Percentiles rank a stretch among this genome's conserved stretches.
phyloP scores from a whole-genome alignment of 1,139 yeast species.

The Suhomyces yuchorum region DNA sequence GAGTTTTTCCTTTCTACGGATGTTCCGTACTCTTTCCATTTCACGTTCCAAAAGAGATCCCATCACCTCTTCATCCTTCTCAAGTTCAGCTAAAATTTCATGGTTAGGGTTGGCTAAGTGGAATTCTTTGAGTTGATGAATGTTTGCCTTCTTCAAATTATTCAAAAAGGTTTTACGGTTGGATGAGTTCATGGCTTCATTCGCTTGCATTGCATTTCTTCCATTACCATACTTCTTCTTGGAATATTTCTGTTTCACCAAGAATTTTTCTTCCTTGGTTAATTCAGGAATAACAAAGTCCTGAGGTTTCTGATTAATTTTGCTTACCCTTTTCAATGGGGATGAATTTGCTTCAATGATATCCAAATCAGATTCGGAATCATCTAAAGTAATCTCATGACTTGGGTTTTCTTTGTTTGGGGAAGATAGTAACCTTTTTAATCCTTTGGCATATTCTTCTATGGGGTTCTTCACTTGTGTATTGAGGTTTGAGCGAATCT shows the following conservation, averaged over 20 bases:
- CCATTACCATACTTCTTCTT: slow-evolving; percentile 21
- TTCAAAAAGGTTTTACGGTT: slow-evolving; percentile 12
- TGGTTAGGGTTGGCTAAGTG: slow-evolving; percentile 32
- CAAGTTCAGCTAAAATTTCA: slow-evolving; percentile 37
- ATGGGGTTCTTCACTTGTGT: slow-evolving; percentile 31
- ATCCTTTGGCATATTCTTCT: slow-evolving; percentile 38
- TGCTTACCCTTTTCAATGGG: slow-evolving; percentile 10
- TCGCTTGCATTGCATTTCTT: slow-evolving; percentile 2
- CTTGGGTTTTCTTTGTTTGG: slow-evolving; percentile 20
- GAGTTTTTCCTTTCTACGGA: slow-evolving; percentile 53
- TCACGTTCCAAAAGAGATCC: slow-evolving; percentile 62
- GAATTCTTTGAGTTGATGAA: slow-evolving; percentile 35
- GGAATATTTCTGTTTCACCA: slow-evolving; percentile 40
- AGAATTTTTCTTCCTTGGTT: slow-evolving; percentile 39
- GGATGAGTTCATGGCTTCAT: slow-evolving; percentile 5
- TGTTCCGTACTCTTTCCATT: slow-evolving; percentile 52
- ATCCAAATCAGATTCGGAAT: slow-evolving; percentile 24
- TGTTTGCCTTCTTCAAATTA: slow-evolving; percentile 37
- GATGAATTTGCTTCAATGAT: slow-evolving; percentile 13
- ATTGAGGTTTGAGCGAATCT: not conserved
- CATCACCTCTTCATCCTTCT: slow-evolving; percentile 46
- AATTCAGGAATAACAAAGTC: slow-evolving; percentile 31
- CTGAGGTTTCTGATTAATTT: slow-evolving; percentile 24
- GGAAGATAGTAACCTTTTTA: slow-evolving; percentile 30
- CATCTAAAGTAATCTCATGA: slow-evolving; percentile 28